phyloP scores from a whole-genome alignment of 768 basidiomycete species.

The Suillus spraguei region DNA sequence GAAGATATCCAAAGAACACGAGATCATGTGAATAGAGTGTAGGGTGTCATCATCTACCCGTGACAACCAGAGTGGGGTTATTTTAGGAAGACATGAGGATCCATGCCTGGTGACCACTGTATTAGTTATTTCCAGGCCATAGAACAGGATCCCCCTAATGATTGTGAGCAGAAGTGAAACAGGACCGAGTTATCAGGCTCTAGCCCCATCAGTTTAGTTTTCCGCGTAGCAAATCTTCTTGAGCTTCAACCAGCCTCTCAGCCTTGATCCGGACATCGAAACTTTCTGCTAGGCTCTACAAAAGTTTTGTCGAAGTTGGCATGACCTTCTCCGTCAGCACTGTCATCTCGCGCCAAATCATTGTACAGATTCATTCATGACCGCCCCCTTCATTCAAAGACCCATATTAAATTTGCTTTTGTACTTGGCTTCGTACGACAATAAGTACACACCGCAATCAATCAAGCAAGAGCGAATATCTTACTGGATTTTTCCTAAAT shows the following conservation, averaged over 20 bases:
- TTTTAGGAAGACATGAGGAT: not conserved
- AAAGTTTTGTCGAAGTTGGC: not conserved
- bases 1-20: conserved; percentile 1
- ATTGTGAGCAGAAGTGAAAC: not conserved
- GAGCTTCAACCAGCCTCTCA: too few relatives aligned
- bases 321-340: too few relatives aligned
- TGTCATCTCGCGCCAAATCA: too few relatives aligned
- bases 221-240: too few relatives aligned
- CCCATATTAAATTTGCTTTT: too few relatives aligned
- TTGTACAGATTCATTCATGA: too few relatives aligned
- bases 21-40: not conserved
- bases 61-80: not conserved
- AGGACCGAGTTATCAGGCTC: not conserved
- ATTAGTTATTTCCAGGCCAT: not conserved
- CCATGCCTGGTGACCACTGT: not conserved
- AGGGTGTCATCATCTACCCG: not conserved
- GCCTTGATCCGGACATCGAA: not conserved
- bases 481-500: too few relatives aligned
- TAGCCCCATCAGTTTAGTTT: too few relatives aligned
- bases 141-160: not conserved
- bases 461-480: too few relatives aligned
- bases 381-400: too few relatives aligned
- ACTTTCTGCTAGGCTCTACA: not conserved
- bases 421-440: too few relatives aligned
- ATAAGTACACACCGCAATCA: too few relatives aligned